Base-by-base conservation (phyloP, 2,329 filamentous ascomycete genomes). In the Fusarium newnesense region DNA sequence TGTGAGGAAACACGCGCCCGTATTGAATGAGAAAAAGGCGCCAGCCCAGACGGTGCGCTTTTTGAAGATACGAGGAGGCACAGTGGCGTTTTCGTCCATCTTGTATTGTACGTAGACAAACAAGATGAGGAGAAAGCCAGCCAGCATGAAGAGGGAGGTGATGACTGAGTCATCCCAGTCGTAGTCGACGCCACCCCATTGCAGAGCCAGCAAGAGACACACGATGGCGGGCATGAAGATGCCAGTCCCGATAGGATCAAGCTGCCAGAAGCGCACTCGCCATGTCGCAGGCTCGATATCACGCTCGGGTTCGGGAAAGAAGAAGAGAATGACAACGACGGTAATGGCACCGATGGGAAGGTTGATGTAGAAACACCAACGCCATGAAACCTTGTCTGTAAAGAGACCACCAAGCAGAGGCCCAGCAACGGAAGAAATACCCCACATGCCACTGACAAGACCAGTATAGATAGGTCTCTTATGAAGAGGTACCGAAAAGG, bases 201-300 rank as follows among this genome's bases (percentile, higher is more conserved):
- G 85, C 10, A 89, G 79, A n/a, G 86, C 86, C 1, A 88, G 79
- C 0, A 88, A 75, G 24, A 87, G 79, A 69, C 84, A 87, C 26
- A 87, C 77, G 12, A 87, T 80, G 19, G 83, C 76, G 1, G 79
- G 79, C 73, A 80, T 76, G 36, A 82, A 80, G 9, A 82, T 72
- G 19, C 67, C 63, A 7, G 78, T 80, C 15, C 81, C 81, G 10
- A 81, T 67, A 24, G 78, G 77, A 53, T 81, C 80, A 5, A 80
- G 70, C 40, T 79, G 74, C 66, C 72, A 69, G 50, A 79, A 40
- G 9, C 75, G 71, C 2, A 78, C 72, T 32, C 61, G 64, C 75
- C 76, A 80, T 7, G 77, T 68, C 15, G 70, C 68, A n/a, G 69
- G 69, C 64, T 74, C 69, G 30, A 77, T 77, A 6, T 77, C 70